Base-by-base conservation (phyloP, 75 land plant species). In the Gnetum montanum region DNA sequence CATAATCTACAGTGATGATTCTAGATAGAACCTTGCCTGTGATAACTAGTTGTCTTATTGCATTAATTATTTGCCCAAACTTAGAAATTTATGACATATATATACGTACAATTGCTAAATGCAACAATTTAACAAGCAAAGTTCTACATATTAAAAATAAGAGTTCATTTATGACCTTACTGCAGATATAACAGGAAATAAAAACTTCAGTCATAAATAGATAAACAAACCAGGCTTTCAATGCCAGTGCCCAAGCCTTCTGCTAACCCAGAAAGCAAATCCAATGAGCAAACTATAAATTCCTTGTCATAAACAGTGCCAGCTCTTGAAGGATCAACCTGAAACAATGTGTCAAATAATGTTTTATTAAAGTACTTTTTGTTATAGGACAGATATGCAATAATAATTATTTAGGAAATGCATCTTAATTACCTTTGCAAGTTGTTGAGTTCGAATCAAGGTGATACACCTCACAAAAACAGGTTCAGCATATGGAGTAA, bases 221-320 rank as follows among this genome's bases (percentile, higher is more conserved):
- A n/a, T n/a, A 25, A 38, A 31, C 63, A 19, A 79, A 94, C 98
- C 91, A 94, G 61, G 67, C 81, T 80, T 59, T 94, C 98, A 31
- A 94, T 83, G 40, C 90, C 86, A 66, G 83, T 67, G 46, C 98
- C 98, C 60, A 94, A 91, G 41, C 98, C 98, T 75, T 94, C 98
- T 5, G 85, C 69, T 46, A 94, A 85, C 34, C 98, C 98, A 47
- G 98, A 94, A n/a, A 94, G 84, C 46, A 94, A 57, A 38, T 94
- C 98, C 41, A 94, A 57, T 12, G 88, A 82, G 64, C 98, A 94
- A 6, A 94, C 91, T 59, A 94, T 74, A 43, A 94, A 94, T 62
- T 94, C 98, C 65, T 86, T 94, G 68, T 94, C 98, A 73, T 85
- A 94, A 24, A 64, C 70, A 35, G 76, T 81, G 29, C 91, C 96